Evolutionary conservation across 345 rosid genomes (phyloP).

Genomic region (Eutrema yunnanense): DNA sequence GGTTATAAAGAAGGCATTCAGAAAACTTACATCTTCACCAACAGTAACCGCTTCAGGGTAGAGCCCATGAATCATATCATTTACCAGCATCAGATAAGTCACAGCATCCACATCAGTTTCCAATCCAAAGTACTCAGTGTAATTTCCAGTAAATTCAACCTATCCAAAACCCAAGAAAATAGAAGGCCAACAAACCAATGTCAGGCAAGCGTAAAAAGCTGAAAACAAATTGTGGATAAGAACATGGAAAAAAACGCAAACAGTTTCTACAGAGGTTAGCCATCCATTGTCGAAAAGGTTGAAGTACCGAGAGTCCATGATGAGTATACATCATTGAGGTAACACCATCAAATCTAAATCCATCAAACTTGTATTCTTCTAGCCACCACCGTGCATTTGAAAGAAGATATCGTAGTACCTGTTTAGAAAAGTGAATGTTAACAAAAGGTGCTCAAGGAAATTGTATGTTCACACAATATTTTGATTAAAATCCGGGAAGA

Average conservation of each 20-base stretch:
- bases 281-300: not conserved
- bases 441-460: not conserved
- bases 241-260: not conserved
- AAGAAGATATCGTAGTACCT: conserved; percentile 87
- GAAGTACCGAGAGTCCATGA: conserved; percentile 81
- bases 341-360: conserved; percentile 97
- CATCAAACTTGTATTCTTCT: conserved; percentile 93
- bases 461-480: not conserved
- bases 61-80: conserved; percentile 91
- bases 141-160: conserved; percentile 90
- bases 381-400: conserved; percentile 99
- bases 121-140: conserved; percentile 84
- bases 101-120: conserved; percentile 93
- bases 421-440: conserved; percentile 13
- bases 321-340: conserved; percentile 99
- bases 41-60: conserved; percentile 82
- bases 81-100: conserved; percentile 84
- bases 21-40: conserved; percentile 90
- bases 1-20: not conserved
- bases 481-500: conserved; percentile 8
- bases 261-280: not conserved
- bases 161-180: conserved; percentile 21
- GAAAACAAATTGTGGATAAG: not conserved
- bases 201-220: not conserved
- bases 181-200: not conserved